Evolutionary conservation across 345 rosid genomes (phyloP).

Genomic region (Psidium friedrichsthalianum): DNA sequence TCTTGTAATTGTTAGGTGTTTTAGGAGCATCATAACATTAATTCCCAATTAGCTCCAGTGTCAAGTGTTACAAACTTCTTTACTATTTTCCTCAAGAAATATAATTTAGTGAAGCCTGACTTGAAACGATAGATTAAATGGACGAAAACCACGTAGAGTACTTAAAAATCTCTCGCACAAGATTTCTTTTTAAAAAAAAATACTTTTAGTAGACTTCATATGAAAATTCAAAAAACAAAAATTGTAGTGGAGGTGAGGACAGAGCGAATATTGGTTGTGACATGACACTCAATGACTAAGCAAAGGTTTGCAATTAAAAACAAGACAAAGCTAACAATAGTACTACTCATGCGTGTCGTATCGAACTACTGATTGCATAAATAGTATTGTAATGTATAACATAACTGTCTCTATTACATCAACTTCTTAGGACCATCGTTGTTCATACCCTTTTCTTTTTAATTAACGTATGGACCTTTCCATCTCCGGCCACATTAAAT

Average conservation of each 20-base stretch:
- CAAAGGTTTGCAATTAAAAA: background rate
- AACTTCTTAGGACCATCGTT: background rate
- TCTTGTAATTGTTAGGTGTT: background rate
- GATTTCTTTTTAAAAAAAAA: background rate
- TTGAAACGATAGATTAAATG: background rate
- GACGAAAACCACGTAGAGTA: background rate
- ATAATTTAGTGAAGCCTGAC: background rate
- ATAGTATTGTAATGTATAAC: background rate
- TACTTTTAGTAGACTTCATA: background rate
- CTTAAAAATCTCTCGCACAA: background rate
- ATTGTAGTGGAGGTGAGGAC: slow-evolving; percentile 2
- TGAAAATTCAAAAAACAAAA: background rate
- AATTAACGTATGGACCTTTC: background rate
- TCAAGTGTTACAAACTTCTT: background rate
- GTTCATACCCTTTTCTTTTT: background rate
- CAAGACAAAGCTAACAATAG: background rate
- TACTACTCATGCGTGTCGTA: background rate
- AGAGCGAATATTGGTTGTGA: slow-evolving; percentile 9
- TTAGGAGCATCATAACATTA: background rate
- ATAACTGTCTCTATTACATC: background rate
- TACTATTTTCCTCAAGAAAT: background rate
- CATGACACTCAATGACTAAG: slow-evolving; percentile 20
- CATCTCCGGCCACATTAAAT: background rate
- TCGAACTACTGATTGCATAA: background rate
- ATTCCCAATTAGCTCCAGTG: background rate